Conservation (phyloP, 805 yeast genomes). For the Soucietia sequanensis region DNA sequence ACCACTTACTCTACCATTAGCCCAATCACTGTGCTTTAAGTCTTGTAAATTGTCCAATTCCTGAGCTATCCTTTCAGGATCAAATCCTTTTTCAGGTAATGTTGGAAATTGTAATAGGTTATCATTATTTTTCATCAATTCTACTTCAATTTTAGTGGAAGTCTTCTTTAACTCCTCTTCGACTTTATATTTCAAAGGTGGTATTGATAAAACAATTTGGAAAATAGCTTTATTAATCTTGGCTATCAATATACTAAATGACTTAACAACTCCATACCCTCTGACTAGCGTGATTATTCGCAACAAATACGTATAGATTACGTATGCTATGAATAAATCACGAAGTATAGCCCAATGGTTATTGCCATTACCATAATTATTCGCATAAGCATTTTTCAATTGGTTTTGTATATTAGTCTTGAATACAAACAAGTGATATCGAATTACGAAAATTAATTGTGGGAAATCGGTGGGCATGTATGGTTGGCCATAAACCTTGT, state of each 20-base stretch:
- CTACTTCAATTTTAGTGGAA: conserved; percentile 49
- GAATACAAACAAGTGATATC: conserved; percentile 2
- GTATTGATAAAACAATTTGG: conserved; percentile 40
- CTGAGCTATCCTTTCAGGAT: conserved; percentile 42
- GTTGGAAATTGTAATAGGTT: conserved; percentile 40
- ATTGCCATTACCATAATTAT: conserved; percentile 7
- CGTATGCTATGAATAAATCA: conserved; percentile 19
- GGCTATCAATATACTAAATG: conserved; percentile 14
- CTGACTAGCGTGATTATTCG: conserved; percentile 11
- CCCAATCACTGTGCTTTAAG: conserved; percentile 76
- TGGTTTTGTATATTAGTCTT: not conserved
- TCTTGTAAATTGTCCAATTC: conserved; percentile 51
- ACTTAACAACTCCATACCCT: conserved; percentile 44
- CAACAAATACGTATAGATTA: conserved; percentile 11
- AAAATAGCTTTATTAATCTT: conserved; percentile 22
- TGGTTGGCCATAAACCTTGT: conserved; percentile 21
- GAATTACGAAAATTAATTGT: conserved; percentile 10
- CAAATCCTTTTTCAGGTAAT: conserved; percentile 63
- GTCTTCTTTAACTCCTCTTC: conserved; percentile 56
- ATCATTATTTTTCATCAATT: conserved; percentile 55
- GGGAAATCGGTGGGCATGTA: conserved; percentile 18
- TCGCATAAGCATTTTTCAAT: not conserved
- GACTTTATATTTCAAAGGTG: conserved; percentile 55
- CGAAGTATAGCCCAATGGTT: conserved; percentile 13
- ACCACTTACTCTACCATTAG: conserved; percentile 83